Percentiles rank a stretch among this genome's conserved stretches.
phyloP scores from a whole-genome alignment of 1,284 basidiomycete species.

The Testicularia cyperi region DNA sequence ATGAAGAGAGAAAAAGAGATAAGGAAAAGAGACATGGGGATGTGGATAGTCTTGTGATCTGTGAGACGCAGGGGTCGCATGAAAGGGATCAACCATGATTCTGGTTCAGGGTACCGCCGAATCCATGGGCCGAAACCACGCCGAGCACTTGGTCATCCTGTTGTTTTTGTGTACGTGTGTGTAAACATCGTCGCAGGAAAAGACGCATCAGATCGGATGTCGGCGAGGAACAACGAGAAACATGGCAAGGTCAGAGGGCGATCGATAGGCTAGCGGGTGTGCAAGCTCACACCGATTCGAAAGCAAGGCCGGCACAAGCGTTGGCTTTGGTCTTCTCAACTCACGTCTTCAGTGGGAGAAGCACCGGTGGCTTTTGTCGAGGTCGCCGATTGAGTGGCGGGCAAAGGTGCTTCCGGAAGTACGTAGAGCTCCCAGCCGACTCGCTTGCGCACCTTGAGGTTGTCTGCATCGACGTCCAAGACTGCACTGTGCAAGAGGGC shows the following conservation, averaged over 20 bases:
- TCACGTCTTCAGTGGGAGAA: no score
- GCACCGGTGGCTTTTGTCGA: no score
- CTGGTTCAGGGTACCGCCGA: constrained; percentile 12
- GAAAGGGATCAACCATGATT: background rate
- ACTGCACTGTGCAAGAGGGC: constrained; percentile 31
- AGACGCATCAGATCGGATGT: no score
- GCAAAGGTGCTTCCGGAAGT: constrained; percentile 8
- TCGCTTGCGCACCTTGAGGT: constrained; percentile 27
- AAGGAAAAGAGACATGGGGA: background rate
- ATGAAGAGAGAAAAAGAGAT: background rate
- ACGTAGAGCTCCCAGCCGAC: constrained; percentile 43
- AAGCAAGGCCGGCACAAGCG: no score
- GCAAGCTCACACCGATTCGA: no score
- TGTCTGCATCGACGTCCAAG: constrained; percentile 38
- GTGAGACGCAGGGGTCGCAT: background rate
- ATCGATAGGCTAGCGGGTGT: no score
- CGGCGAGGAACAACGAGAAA: no score
- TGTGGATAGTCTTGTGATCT: background rate
- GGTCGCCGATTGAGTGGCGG: no score
- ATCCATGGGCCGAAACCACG: constrained; percentile 20
- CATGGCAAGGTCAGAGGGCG: no score
- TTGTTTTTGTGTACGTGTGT: no score
- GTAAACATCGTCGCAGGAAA: no score
- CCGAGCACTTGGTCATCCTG: constrained; percentile 15
- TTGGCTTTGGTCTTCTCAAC: no score